A percentile compares a stretch with the other conserved stretches of the same genome.
Conservation (phyloP, 129 eudicot genomes). For the Kitagawia praeruptora region DNA sequence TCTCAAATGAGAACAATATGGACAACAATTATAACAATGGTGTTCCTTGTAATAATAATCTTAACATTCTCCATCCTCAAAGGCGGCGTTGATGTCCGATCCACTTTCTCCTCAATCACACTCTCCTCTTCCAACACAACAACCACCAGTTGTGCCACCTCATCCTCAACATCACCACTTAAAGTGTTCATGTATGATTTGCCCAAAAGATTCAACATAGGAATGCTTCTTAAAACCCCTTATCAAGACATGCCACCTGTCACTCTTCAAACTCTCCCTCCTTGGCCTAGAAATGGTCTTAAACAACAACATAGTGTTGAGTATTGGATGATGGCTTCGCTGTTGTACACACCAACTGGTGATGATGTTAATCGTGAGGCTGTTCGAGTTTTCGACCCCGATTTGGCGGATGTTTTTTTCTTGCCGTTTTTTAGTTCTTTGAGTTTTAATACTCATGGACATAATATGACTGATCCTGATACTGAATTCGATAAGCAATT, state of each 20-base stretch:
- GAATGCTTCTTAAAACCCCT: slow-evolving; percentile 37
- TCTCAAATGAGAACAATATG: not conserved
- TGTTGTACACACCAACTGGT: slow-evolving; percentile 25
- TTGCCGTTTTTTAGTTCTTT: slow-evolving; percentile 87
- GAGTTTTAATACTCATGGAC: slow-evolving; percentile 75
- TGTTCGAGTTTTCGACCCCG: slow-evolving; percentile 83
- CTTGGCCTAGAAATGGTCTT: slow-evolving; percentile 67
- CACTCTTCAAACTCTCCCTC: slow-evolving; percentile 52
- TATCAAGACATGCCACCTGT: slow-evolving; percentile 39
- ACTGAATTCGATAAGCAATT: slow-evolving; percentile 55
- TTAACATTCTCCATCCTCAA: slow-evolving; percentile 30
- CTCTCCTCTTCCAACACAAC: slow-evolving; percentile 20
- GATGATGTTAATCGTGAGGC: slow-evolving; percentile 41
- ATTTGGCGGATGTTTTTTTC: slow-evolving; percentile 71
- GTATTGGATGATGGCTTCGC: slow-evolving; percentile 98
- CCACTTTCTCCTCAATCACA: slow-evolving; percentile 27
- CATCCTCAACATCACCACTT: slow-evolving; percentile 28
- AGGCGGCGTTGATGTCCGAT: slow-evolving; percentile 46
- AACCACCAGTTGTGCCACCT: slow-evolving; percentile 21
- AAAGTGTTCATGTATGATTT: slow-evolving; percentile 82
- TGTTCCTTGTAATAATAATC: slow-evolving; percentile 19
- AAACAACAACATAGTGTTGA: slow-evolving; percentile 90
- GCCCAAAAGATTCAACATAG: slow-evolving; percentile 71
- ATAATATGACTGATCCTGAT: slow-evolving; percentile 67
- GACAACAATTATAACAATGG: slow-evolving; percentile 21